Evolutionary conservation across 2,329 filamentous ascomycete species (phyloP), one percentile per base, ranked within the genome.

Genomic region (Hymenoscyphus scutula): DNA sequence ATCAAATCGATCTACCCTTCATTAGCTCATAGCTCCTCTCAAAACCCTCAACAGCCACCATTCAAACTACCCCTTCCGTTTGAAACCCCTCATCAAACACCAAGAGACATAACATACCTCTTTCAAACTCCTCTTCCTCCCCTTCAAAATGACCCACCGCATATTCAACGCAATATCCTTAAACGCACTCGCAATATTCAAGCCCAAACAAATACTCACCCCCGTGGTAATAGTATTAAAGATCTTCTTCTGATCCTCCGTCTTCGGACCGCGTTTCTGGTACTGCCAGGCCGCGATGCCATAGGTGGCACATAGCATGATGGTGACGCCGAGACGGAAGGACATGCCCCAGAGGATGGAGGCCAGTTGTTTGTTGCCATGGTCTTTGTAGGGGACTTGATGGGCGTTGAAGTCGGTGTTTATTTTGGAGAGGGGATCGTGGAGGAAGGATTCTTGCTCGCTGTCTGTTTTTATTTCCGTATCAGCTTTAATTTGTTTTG

Each of bases 181-280:
- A 25, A 82, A 72, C 6, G 75, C 74, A 65, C 73, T 78, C 2
- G 76, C 75, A 51, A 80, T 75, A 56, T 77, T 77, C 56, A 81
- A 65, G 61, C 77, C 77, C 19, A 81, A 69, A 0, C 71, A 67
- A 34, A 81, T 80, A 55, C 76, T 77, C 5, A 81, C 70, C 0
- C 74, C 78, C 0, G 78, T 79, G 23, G 80, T 77, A n/a, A 80
- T 65, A 0, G 76, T 71, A 60, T 81, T 81, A 66, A 78, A 81
- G 56, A 75, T 67, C 30, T 74, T 74, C 66, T 80, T 81, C 19
- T 71, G 69, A 1, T 41, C 58, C 62, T 72, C 72, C 3, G 67
- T 67, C 68, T 78, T 73, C 37, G 74, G 74, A 1, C 64, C 62
- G 32, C 69, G 69, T 0, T 59, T 57, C 30, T 62, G 56, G 62